Base-by-base conservation (phyloP, 805 yeast species). In the Candida parachauliodes region DNA sequence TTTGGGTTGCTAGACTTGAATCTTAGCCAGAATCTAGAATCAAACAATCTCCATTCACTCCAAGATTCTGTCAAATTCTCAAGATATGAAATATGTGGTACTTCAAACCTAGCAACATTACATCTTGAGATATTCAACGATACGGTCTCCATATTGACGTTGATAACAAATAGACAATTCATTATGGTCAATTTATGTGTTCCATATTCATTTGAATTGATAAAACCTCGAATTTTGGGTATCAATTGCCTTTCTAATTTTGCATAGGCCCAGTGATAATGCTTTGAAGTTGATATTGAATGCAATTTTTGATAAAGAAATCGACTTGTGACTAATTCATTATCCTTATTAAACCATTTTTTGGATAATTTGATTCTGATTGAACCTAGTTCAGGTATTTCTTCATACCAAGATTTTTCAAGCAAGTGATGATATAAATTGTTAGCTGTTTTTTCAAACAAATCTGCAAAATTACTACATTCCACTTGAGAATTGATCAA, bases 201-300 rank as follows among this genome's bases (percentile, higher is more conserved):
- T 2, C 10, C 18, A 2, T 41, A 25, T 15, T 22, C 20, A 8
- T 34, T 38, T 5, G 25, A 29, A 1, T 27, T 24, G 5, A 39
- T 30, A 28, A 40, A 36, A 12, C 33, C 16, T 20, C 34, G 21
- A 8, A 66, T 33, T 21, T 42, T 45, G 0, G 70, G 68, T 10
- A 65, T 40, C 8, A 60, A 51, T 5, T 45, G 54, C 18, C 68
- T 40, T 31, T 63, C 62, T 12, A 67, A 29, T 40, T 59, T 65
- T 12, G 72, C 65, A 39, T 62, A 68, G 2, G 57, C 45, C 69
- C 69, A 68, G 43, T 66, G 63, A 41, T 57, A 63, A 32, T 62
- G 59, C 32, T 54, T 56, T 2, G 62, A 48, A 0, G 70, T 49
- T 1, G 70, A 59, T 3, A 57, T 38, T 0, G 60, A 60, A 28